phyloP scores from a whole-genome alignment of 306 rosid genomes.

The Datisca glomerata region DNA sequence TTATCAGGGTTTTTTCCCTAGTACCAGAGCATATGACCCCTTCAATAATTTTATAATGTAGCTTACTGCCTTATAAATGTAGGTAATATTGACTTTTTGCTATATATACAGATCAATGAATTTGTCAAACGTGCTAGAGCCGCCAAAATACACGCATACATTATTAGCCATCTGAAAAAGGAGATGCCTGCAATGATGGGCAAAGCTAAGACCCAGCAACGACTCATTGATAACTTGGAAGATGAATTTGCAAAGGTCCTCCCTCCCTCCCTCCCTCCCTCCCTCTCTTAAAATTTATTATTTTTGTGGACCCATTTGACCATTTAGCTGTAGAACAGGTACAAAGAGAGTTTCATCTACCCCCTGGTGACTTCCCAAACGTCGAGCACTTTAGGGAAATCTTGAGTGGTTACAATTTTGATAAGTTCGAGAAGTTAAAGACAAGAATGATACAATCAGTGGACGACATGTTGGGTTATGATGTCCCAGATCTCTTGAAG shows the following conservation, averaged over 20 bases:
- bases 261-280: not conserved
- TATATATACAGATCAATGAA: slow-evolving; percentile 79
- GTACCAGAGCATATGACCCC: no score
- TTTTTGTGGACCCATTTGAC: no score
- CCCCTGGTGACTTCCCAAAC: slow-evolving; percentile 84
- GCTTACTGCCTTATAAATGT: no score
- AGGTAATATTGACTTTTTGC: no score
- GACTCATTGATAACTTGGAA: slow-evolving; percentile 54
- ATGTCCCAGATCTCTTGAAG: slow-evolving; percentile 77
- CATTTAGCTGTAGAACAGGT: no score
- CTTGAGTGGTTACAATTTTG: slow-evolving; percentile 53
- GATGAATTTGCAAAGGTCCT: slow-evolving; percentile 74
- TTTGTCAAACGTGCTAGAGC: slow-evolving; percentile 91
- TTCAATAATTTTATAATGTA: no score
- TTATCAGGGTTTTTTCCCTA: no score
- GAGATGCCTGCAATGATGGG: slow-evolving; percentile 92
- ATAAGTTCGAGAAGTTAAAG: slow-evolving; percentile 78
- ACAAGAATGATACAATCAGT: slow-evolving; percentile 66
- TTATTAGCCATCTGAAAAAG: slow-evolving; percentile 75
- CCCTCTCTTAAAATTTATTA: no score
- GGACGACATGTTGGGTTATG: slow-evolving; percentile 90
- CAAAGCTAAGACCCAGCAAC: slow-evolving; percentile 78
- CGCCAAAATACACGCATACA: slow-evolving; percentile 80
- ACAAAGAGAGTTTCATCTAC: slow-evolving; percentile 76
- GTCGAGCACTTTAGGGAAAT: slow-evolving; percentile 57